Conservation (phyloP, 768 basidiomycete genomes). For the Collybia mongolica region DNA sequence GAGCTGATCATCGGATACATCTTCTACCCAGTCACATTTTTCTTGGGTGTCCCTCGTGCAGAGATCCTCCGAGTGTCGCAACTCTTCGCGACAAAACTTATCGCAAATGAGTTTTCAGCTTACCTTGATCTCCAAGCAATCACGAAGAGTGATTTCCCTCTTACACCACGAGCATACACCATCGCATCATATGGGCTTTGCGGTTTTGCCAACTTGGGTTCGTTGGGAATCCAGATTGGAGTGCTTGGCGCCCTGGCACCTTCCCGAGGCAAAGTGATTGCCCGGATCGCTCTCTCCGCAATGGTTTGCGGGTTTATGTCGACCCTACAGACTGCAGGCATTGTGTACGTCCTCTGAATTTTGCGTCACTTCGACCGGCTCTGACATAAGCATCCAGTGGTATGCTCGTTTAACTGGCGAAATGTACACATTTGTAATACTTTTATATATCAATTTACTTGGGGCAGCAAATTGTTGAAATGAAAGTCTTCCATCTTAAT, state of each 20-base stretch:
- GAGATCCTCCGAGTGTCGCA: constrained; percentile 82
- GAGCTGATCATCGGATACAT: constrained; percentile 85
- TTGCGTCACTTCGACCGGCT: neutral
- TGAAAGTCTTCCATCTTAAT: neutral
- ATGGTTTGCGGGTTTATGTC: constrained; percentile 33
- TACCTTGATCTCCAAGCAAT: constrained; percentile 61
- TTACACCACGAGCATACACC: constrained; percentile 73
- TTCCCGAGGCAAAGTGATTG: constrained; percentile 67
- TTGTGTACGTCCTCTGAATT: constrained; percentile 19
- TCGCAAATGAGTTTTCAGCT: constrained; percentile 86
- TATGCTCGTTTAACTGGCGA: constrained; percentile 15
- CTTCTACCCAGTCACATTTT: constrained; percentile 86
- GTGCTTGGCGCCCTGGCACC: constrained; percentile 46
- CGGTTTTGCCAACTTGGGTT: constrained; percentile 87
- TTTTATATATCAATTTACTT: neutral
- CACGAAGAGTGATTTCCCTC: constrained; percentile 42
- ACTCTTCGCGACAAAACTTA: constrained; percentile 82
- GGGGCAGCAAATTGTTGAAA: neutral
- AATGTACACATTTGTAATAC: neutral
- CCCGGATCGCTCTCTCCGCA: constrained; percentile 58
- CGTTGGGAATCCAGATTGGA: constrained; percentile 77
- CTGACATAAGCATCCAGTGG: constrained; percentile 12
- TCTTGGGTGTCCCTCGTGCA: constrained; percentile 72
- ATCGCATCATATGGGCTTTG: constrained; percentile 88
- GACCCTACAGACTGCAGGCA: constrained; percentile 33